These are phyloP conservation scores for Plectranthus barbatus DNA, from an alignment of 257 asterid species.

Conservation along the genomic window DNA sequence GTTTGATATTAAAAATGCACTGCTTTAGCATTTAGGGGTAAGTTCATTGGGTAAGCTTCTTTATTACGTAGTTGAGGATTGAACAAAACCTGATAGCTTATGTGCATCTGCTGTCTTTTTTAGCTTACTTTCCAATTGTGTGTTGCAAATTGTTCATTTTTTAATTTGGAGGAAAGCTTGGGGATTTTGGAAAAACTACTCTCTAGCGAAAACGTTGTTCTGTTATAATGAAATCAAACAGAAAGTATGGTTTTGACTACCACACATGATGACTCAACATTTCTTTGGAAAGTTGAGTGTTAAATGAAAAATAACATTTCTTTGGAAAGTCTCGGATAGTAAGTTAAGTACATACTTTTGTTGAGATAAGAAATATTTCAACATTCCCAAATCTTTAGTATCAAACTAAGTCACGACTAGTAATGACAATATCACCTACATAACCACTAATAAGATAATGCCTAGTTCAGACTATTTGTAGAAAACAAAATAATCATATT, in stretches of 20 bases:
- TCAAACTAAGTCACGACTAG: too few species aligned
- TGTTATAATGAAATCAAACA: neutral
- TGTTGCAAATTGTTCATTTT: neutral
- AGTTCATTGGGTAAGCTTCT: constrained; percentile 2
- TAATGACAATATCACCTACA: too few species aligned
- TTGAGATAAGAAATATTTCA: too few species aligned
- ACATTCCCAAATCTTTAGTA: too few species aligned
- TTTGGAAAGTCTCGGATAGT: too few species aligned
- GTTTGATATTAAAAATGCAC: too few species aligned
- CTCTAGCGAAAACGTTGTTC: neutral
- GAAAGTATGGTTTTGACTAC: neutral
- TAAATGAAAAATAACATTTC: neutral
- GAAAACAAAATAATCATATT: too few species aligned
- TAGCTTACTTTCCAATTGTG: neutral
- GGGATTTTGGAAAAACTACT: neutral
- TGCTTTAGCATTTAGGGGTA: neutral
- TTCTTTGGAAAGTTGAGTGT: neutral
- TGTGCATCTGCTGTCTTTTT: neutral
- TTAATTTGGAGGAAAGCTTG: neutral
- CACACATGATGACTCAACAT: neutral
- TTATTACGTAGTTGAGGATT: neutral
- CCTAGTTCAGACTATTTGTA: too few species aligned
- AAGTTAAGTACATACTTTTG: too few species aligned
- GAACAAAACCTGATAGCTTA: neutral
- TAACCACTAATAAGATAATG: too few species aligned